Conservation (phyloP, 306 rosid genomes). For the Ormosia emarginata region DNA sequence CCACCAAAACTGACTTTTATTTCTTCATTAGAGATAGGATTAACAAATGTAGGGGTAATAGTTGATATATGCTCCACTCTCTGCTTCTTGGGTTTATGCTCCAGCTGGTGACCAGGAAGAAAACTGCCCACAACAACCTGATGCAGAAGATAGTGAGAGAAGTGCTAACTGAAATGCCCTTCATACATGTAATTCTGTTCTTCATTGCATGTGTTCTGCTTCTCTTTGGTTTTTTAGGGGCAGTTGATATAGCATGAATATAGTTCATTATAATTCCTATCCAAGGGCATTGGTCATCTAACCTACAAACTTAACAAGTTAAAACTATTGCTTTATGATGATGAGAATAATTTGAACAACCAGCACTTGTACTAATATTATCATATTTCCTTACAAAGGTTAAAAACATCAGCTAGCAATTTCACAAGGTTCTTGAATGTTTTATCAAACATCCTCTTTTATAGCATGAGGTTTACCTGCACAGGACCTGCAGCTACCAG, state of each 20-base stretch:
- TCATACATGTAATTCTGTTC: background rate
- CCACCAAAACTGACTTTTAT: slow-evolving; percentile 57
- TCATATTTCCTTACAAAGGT: background rate
- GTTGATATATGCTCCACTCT: slow-evolving; percentile 50
- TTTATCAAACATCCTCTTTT: background rate
- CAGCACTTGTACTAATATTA: background rate
- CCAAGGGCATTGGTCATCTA: background rate
- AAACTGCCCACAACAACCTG: slow-evolving; percentile 85
- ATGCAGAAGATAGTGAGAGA: slow-evolving; percentile 17
- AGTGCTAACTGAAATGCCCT: background rate
- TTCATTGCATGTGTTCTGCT: background rate
- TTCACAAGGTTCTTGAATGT: background rate
- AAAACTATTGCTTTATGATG: background rate
- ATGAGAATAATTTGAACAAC: slow-evolving; percentile 5
- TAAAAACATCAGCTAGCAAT: background rate
- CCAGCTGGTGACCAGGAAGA: slow-evolving; percentile 78
- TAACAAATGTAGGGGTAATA: slow-evolving; percentile 39
- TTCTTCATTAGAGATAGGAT: slow-evolving; percentile 45
- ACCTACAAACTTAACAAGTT: background rate
- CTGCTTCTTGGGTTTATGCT: slow-evolving; percentile 80
- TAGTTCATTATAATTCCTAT: background rate
- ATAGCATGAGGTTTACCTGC: slow-evolving; percentile 53
- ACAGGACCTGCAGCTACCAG: slow-evolving; percentile 88
- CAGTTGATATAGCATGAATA: background rate
- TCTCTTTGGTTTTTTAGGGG: background rate